These are phyloP conservation scores for Allomyces macrogynus DNA, from an alignment of 192 early-diverging fungal genomes.

Conservation along the genomic window DNA sequence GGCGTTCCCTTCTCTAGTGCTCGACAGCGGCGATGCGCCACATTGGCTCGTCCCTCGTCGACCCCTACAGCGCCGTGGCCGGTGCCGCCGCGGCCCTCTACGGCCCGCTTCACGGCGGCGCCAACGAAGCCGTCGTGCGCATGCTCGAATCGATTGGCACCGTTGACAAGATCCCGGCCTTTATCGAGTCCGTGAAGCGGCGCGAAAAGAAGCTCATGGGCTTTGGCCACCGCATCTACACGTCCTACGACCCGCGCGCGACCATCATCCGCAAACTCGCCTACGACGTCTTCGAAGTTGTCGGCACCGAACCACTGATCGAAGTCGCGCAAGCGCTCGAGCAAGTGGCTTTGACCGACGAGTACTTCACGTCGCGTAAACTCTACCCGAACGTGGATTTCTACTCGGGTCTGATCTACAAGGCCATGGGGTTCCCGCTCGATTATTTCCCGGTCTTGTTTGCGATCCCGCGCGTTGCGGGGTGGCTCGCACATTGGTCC, in stretches of 20 bases:
- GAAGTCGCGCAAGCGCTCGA: constrained; percentile 44
- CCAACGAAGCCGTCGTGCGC: constrained; percentile 38
- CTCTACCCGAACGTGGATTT: constrained; percentile 34
- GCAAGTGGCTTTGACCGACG: constrained; percentile 29
- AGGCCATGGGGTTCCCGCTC: constrained; percentile 47
- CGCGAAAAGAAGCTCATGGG: constrained; percentile 39
- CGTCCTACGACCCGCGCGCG: constrained; percentile 42
- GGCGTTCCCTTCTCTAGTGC: constrained; percentile 8
- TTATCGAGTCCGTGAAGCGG: constrained; percentile 37
- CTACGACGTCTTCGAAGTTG: constrained; percentile 42
- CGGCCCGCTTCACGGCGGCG: constrained; percentile 44
- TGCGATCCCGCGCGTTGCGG: constrained; percentile 23
- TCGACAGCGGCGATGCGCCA: constrained; percentile 44
- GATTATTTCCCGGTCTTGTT: constrained; percentile 56
- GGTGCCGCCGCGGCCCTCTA: constrained; percentile 43
- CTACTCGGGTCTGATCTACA: constrained; percentile 38
- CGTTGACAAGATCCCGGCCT: constrained; percentile 29
- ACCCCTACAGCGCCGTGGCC: constrained; percentile 36
- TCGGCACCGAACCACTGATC: constrained; percentile 34
- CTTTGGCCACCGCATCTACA: constrained; percentile 38
- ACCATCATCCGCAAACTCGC: constrained; percentile 36
- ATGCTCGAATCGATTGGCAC: constrained; percentile 45
- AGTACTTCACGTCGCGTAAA: constrained; percentile 40
- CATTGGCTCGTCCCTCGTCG: constrained; percentile 34
- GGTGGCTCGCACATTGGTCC: constrained; percentile 47